Evolutionary conservation across 164 flowering plant genomes (phyloP).

Genomic region (Cinnamomum micranthum): DNA sequence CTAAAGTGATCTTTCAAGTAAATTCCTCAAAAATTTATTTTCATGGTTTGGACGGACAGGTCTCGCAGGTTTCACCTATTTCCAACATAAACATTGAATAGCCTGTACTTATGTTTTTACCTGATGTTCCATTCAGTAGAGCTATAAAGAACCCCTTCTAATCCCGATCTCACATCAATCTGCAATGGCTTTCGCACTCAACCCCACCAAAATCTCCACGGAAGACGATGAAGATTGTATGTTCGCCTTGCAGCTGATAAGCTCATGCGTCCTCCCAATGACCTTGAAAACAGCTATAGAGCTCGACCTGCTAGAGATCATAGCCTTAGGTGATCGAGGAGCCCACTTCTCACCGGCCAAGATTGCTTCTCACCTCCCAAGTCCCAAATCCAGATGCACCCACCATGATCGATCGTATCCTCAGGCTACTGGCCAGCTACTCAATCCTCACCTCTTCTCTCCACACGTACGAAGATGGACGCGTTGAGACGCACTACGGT

Average conservation of each 20-base stretch:
- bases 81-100: too few relatives aligned
- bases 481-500: conserved; percentile 8
- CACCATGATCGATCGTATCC: conserved; percentile 67
- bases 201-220: conserved; percentile 1
- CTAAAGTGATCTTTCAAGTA: too few relatives aligned
- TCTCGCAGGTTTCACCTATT: too few relatives aligned
- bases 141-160: too few relatives aligned
- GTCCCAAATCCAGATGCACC: conserved; percentile 62
- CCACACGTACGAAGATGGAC: conserved; percentile 7
- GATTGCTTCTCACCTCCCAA: conserved; percentile 56
- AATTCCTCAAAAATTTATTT: too few relatives aligned
- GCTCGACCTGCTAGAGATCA: conserved; percentile 64
- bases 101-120: too few relatives aligned
- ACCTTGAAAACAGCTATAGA: conserved; percentile 62
- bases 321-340: conserved; percentile 46
- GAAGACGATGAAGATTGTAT: conserved; percentile 34
- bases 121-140: too few relatives aligned
- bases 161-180: too few relatives aligned
- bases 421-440: conserved; percentile 64
- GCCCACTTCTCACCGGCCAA: conserved; percentile 42
- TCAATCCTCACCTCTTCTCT: conserved; percentile 41
- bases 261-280: conserved; percentile 70
- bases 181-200: neutral
- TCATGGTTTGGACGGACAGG: too few relatives aligned
- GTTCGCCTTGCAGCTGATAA: conserved; percentile 57